Evolutionary conservation across 805 yeast genomes (phyloP), one percentile per base, ranked within the genome.

Genomic region (Metschnikowia similis): DNA sequence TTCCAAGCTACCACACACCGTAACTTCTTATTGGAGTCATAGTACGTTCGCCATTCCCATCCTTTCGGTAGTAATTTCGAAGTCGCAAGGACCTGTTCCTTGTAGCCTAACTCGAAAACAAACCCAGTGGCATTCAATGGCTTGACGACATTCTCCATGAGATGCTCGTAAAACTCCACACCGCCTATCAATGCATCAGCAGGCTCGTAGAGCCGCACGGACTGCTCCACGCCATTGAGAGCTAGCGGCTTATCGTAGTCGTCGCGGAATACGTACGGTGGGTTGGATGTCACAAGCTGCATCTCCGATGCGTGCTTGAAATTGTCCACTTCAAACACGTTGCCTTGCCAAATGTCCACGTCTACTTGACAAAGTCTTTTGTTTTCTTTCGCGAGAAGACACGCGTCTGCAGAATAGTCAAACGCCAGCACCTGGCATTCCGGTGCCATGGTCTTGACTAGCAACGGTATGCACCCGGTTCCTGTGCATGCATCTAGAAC

Each of bases 181-280:
- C 84, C 83, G 0, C 97, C 98, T 2, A 87, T 66, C n/a, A 92
- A 70, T 0, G 98, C 98, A 14, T 80, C 62, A 27, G 62, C 58
- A 0, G 99, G 98, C 66, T 92, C 99, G 64, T 77, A 84, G 10
- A 66, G 36, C 36, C 77, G 68, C 0, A 92, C 98, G 0, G 96
- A 85, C 41, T 59, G 62, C 49, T 82, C 86, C 0, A 83, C 80
- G 3, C 81, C 82, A 35, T 65, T 62, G 8, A 9, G 43, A 1
- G 45, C 39, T 9, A 66, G 45, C 0, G 76, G 66, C 4, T 65
- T 58, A 8, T 53, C 53, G 58, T 77, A 77, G 43, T 83, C 82
- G 0, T 54, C 42, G 2, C 30, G 7, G 0, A 88, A 81, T 6
- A 91, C 84, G 61, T 92, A 92, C 0, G 99, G 99, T 0, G 99